Base-by-base conservation (phyloP, 148 eudicot genomes). In the Spergularia marina region DNA sequence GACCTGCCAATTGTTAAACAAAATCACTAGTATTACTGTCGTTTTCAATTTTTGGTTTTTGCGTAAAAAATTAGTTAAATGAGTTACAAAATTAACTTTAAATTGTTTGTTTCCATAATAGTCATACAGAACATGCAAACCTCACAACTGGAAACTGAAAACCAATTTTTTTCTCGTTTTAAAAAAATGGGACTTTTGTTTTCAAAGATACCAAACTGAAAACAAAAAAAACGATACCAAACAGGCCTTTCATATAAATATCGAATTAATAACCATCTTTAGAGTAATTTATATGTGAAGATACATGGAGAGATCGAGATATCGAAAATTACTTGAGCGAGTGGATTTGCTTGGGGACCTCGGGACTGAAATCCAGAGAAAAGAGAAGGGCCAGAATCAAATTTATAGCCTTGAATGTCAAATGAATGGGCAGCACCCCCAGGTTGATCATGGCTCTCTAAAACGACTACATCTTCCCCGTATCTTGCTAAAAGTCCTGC, bases 391-490 rank as follows among this genome's bases (percentile, higher is more conserved):
- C 98, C 98, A 15, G 98, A 95, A 70, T 95, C 98, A 70, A 95
- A 95, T 52, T 87, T 92, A 82, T 84, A 95, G 76, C 82, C 98
- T 84, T 92, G 89, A 44, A 87, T 88, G 53, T 90, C 86, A 80
- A 95, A 95, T 8, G 98, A 82, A 88, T 92, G 98, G 75, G 98
- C 96, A 67, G 98, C 98, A 68, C 98, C 98, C 15, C 98, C 98
- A 61, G 98, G 94, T 57, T 77, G 74, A 81, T 89, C 94, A 72
- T 95, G 98, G 77, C 98, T 95, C 80, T 95, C 98, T 70, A 95
- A 81, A 20, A 95, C 91, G 18, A 95, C 49, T 79, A 92, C 97
- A 77, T 95, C 98, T 83, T 89, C 81, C 68, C 77, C 85, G 60
- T 94, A 94, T 80, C 98, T 90, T 74, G 98, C 94, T 40, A 95